Evolutionary conservation across 2,329 filamentous ascomycete species (phyloP), one percentile per base, ranked within the genome.

Genomic region (Aspergillus aculeatinus): DNA sequence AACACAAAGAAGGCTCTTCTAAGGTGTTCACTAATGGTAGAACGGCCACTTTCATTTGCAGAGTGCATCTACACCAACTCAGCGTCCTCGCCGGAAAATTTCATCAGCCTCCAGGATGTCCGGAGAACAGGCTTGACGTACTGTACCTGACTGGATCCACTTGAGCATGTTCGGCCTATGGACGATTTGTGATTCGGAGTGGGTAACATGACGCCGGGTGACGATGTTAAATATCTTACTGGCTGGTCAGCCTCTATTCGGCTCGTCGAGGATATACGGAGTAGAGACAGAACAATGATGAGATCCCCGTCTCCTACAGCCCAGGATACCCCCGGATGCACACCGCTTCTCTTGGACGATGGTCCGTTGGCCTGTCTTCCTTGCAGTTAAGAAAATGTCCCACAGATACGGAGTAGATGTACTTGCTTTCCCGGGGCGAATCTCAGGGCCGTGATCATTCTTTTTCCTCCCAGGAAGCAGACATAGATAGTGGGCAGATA

Each of bases 111-210:
- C 5, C 23, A 23, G 39, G 5, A 7, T n/a, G 39, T 7, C 2
- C 39, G n/a, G n/a, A 44, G 16, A 19, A 55, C 25, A 12, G 29
- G 42, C 16, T 33, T 48, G 19, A 23, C 27, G 19, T 48, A 35
- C 21, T 47, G 53, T 55, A 48, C 53, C 42, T 55, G 53, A 14
- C 48, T 55, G 16, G 39, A n/a, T 31, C 53, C 53, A 55, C 42
- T 48, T n/a, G 16, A n/a, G 12, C 12, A 42, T 42, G 16, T 7
- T 14, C 16, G 16, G 12, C 16, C 16, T 19, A 14, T 16, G 5
- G 39, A 44, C 39, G 39, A 7, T 19, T n/a, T 3, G 16, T 19
- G 14, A 44, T 12, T 35, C 33, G 33, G 12, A 12, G 33, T 35
- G 39, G 39, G 39, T 19, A 19, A 35, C 14, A 35, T 35, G 39